Evolutionary conservation across 306 rosid genomes (phyloP).

Genomic region (Dryas alaskensis): DNA sequence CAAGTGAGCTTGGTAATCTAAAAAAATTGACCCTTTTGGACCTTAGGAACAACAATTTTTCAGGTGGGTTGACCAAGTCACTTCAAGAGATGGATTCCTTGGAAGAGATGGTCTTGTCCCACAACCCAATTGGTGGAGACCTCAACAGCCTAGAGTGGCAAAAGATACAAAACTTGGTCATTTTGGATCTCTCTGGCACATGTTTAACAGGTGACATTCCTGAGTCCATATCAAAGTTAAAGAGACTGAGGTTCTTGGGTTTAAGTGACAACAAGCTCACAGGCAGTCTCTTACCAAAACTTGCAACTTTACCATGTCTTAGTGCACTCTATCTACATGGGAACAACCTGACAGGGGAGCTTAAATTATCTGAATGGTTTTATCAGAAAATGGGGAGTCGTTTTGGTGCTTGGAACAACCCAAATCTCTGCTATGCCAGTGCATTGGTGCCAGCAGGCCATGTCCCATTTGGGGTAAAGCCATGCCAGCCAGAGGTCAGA

Average conservation of each 20-base stretch:
- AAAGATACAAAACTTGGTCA: slow-evolving; percentile 49
- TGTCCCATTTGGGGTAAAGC: slow-evolving; percentile 70
- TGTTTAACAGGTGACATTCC: slow-evolving; percentile 78
- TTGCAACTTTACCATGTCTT: slow-evolving; percentile 62
- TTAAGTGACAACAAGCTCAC: slow-evolving; percentile 74
- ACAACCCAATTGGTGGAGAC: slow-evolving; percentile 78
- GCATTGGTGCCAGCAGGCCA: slow-evolving; percentile 37
- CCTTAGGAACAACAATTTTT: slow-evolving; percentile 63
- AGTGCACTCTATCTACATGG: slow-evolving; percentile 74
- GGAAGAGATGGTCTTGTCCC: slow-evolving; percentile 64
- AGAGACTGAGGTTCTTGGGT: slow-evolving; percentile 70
- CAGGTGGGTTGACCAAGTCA: slow-evolving; percentile 61
- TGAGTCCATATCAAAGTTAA: slow-evolving; percentile 57
- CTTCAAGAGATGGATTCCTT: slow-evolving; percentile 57
- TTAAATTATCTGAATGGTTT: slow-evolving; percentile 59
- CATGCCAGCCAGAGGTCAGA: slow-evolving; percentile 57
- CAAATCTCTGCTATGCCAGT: slow-evolving; percentile 65
- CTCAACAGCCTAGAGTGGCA: slow-evolving; percentile 54
- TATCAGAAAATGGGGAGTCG: slow-evolving; percentile 73
- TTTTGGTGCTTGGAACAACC: slow-evolving; percentile 81
- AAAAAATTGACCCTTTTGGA: slow-evolving; percentile 75
- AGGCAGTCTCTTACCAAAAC: slow-evolving; percentile 57
- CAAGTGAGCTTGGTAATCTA: slow-evolving; percentile 39
- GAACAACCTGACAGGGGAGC: slow-evolving; percentile 68
- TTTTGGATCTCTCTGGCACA: slow-evolving; percentile 72